Evolutionary conservation across 306 rosid genomes (phyloP).

Genomic region (Luffa acutangula): DNA sequence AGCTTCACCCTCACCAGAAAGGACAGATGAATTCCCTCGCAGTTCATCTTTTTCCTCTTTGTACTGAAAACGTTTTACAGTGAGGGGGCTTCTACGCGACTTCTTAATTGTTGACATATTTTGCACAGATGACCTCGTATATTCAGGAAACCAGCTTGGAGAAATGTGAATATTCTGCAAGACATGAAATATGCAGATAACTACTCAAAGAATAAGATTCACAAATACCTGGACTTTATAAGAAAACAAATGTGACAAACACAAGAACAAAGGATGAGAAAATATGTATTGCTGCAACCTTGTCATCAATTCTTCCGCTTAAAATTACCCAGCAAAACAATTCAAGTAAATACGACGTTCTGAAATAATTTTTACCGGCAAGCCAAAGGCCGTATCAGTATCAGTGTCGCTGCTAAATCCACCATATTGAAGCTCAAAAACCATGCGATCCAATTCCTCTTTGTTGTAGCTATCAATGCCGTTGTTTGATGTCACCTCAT

Average conservation of each 20-base stretch:
- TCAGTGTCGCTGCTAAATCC: constrained; percentile 26
- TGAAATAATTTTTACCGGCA: neutral
- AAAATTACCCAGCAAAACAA: neutral
- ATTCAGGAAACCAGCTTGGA: neutral
- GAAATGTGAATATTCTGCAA: constrained; percentile 17
- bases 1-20: neutral
- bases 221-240: neutral
- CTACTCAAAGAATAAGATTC: neutral
- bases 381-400: constrained; percentile 12
- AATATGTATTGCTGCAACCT: neutral
- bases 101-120: neutral
- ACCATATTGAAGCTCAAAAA: constrained; percentile 5
- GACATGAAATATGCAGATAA: neutral
- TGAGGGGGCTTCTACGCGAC: neutral
- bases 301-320: neutral
- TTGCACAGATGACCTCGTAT: neutral
- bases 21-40: neutral
- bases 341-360: neutral
- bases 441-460: constrained; percentile 9
- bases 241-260: neutral
- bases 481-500: constrained; percentile 1
- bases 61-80: constrained; percentile 6
- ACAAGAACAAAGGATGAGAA: neutral
- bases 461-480: neutral
- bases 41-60: neutral